These are phyloP conservation scores for Picea glauca DNA, from an alignment of 75 land plant genomes.

Conservation along the genomic window DNA sequence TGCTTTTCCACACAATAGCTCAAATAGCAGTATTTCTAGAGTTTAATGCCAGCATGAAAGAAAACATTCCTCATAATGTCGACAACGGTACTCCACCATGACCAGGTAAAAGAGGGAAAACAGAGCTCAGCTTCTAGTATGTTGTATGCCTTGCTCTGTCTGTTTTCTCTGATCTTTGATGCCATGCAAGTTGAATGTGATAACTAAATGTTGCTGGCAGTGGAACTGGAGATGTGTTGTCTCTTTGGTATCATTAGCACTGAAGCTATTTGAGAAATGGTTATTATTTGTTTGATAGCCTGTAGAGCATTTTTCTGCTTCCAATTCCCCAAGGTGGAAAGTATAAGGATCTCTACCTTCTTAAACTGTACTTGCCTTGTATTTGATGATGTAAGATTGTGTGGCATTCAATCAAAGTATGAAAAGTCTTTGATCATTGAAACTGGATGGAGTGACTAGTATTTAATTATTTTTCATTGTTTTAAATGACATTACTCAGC, in stretches of 20 bases:
- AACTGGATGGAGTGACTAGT: too few relatives aligned
- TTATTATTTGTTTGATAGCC: slow-evolving; percentile 1
- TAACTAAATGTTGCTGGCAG: neutral
- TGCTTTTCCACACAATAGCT: too few relatives aligned
- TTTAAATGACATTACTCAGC: too few relatives aligned
- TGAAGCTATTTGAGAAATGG: neutral
- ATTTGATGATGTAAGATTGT: slow-evolving; percentile 8
- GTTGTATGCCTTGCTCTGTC: neutral
- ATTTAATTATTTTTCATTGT: too few relatives aligned
- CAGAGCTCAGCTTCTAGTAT: neutral
- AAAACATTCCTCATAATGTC: neutral
- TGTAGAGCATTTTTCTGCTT: slow-evolving; percentile 10
- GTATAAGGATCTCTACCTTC: neutral
- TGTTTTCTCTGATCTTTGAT: neutral
- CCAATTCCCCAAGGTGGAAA: slow-evolving; percentile 3
- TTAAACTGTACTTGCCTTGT: slow-evolving; percentile 8
- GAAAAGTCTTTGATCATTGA: slow-evolving; percentile 8
- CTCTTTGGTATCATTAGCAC: neutral
- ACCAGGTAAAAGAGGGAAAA: neutral
- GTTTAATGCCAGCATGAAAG: too few relatives aligned
- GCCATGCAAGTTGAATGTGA: neutral
- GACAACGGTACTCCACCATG: neutral
- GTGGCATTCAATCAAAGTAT: slow-evolving; percentile 6
- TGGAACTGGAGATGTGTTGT: neutral
- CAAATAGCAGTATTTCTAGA: too few relatives aligned